A percentile compares a stretch with the other conserved stretches of the same genome.
These are phyloP conservation scores for Suillus subaureus DNA, from an alignment of 768 basidiomycete species.

Conservation along the genomic window DNA sequence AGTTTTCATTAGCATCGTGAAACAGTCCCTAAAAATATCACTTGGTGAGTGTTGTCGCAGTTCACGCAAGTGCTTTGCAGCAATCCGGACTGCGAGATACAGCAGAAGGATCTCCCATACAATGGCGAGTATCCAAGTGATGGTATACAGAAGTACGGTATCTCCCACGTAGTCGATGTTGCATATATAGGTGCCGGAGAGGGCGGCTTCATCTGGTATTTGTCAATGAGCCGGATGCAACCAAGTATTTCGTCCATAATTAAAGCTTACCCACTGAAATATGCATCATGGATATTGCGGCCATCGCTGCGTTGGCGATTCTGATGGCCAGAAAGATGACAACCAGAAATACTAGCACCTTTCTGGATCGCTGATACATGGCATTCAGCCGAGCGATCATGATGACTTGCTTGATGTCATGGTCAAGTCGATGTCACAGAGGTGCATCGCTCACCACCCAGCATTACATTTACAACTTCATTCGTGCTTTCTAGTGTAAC, in stretches of 20 bases:
- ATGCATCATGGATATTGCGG: background rate
- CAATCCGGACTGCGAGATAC: background rate
- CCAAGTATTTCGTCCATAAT: background rate
- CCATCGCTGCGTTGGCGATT: background rate
- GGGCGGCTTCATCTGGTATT: background rate
- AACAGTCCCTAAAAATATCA: background rate
- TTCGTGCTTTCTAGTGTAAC: background rate
- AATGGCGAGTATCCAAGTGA: background rate
- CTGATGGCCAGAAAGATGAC: background rate
- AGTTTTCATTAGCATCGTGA: background rate
- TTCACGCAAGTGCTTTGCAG: background rate
- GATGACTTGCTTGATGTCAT: background rate
- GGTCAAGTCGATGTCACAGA: background rate
- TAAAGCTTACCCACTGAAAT: background rate
- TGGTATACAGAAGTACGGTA: background rate
- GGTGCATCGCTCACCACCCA: background rate
- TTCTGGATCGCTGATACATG: background rate
- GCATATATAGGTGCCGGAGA: background rate
- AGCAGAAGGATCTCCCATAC: background rate
- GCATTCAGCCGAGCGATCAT: background rate
- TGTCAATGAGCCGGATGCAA: background rate
- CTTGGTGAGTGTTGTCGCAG: background rate
- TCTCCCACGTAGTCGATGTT: background rate
- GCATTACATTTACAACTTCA: background rate
- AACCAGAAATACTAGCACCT: background rate